Evolutionary conservation across 1,284 basidiomycete species (phyloP).

Genomic region (Cryptococcus sp.): DNA sequence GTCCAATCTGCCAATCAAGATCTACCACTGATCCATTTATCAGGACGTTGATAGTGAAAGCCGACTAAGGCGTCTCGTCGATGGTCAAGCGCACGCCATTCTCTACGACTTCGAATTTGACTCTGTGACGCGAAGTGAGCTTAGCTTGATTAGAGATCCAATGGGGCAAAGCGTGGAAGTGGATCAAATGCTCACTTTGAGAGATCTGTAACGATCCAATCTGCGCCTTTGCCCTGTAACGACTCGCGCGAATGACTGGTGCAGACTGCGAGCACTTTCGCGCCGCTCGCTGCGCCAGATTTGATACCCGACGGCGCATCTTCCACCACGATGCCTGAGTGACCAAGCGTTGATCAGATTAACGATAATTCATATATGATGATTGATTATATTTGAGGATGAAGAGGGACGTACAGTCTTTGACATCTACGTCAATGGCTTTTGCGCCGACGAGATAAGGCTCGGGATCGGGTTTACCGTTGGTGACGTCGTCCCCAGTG

Average conservation of each 20-base stretch:
- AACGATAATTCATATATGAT: no score
- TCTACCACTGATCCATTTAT: neutral
- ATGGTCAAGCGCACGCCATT: slow-evolving; percentile 28
- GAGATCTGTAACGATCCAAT: slow-evolving; percentile 53
- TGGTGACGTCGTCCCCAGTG: slow-evolving; percentile 70
- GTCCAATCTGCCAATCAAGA: neutral
- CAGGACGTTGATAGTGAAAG: neutral
- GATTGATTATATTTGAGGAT: no score
- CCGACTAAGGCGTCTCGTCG: slow-evolving; percentile 17
- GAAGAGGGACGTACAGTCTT: slow-evolving; percentile 35
- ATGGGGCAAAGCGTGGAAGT: neutral
- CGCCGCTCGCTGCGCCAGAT: slow-evolving; percentile 72
- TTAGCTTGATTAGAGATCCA: neutral
- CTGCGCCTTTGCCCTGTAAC: slow-evolving; percentile 55
- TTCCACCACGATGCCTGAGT: slow-evolving; percentile 72
- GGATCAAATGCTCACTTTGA: slow-evolving; percentile 22
- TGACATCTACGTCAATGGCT: slow-evolving; percentile 35
- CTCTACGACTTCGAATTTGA: slow-evolving; percentile 23
- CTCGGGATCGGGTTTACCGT: slow-evolving; percentile 78
- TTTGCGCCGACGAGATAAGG: slow-evolving; percentile 62
- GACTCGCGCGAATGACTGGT: slow-evolving; percentile 71
- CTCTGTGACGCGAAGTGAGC: slow-evolving; percentile 9
- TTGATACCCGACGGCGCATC: slow-evolving; percentile 77
- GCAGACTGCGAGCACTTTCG: slow-evolving; percentile 71
- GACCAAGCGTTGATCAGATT: neutral